phyloP scores from a whole-genome alignment of 169 alveolate species.

The Blepharisma undulans region DNA sequence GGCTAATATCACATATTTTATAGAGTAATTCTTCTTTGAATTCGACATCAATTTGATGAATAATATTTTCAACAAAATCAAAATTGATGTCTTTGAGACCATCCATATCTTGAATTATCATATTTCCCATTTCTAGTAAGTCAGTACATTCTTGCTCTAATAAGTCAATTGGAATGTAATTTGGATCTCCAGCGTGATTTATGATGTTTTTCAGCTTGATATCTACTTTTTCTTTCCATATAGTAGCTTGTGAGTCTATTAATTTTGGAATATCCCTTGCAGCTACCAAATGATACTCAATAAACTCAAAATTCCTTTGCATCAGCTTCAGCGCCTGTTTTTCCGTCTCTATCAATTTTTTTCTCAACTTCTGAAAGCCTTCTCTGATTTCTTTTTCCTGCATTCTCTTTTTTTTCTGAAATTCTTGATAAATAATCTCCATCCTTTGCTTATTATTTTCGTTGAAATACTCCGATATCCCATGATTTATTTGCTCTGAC shows the following conservation, averaged over 20 bases:
- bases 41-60: background rate
- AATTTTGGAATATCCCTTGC: slow-evolving; percentile 26
- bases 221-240: background rate
- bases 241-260: slow-evolving; percentile 1
- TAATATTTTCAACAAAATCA: background rate
- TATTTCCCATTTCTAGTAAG: slow-evolving; percentile 23
- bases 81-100: slow-evolving; percentile 18
- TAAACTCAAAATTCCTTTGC: background rate
- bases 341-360: background rate
- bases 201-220: background rate
- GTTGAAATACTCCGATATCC: slow-evolving; percentile 38
- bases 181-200: background rate
- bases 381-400: slow-evolving; percentile 25
- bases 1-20: background rate
- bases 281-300: background rate
- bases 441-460: background rate
- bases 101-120: background rate
- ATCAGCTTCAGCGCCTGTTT: background rate
- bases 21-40: background rate
- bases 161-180: background rate
- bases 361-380: background rate
- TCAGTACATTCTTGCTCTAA: slow-evolving; percentile 3
- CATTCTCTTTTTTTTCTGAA: background rate
- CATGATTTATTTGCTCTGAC: slow-evolving; percentile 53
- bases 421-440: background rate